Percentiles rank a stretch among this genome's conserved stretches.
phyloP scores from a whole-genome alignment of 1,284 basidiomycete genomes.

The Cutaneotrichosporon sp. region DNA sequence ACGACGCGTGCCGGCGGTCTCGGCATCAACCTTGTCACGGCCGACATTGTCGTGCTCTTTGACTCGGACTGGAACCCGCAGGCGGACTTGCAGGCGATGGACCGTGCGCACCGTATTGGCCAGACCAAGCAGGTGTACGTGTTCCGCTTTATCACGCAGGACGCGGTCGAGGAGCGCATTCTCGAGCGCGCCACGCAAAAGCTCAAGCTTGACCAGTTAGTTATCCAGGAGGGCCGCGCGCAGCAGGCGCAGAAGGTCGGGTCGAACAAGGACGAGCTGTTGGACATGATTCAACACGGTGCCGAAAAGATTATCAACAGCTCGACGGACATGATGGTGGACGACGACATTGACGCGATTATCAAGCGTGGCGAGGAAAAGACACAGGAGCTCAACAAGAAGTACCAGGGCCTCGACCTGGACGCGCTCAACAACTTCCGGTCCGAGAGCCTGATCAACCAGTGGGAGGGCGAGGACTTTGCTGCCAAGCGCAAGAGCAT shows the following conservation, averaged over 20 bases:
- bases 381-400: conserved; percentile 80
- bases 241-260: conserved; percentile 58
- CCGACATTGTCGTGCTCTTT: conserved; percentile 95
- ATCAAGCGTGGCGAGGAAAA: conserved; percentile 87
- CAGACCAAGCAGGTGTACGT: conserved; percentile 99
- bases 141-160: conserved; percentile 93
- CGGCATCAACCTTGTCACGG: conserved; percentile 93
- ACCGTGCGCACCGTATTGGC: conserved; percentile 95
- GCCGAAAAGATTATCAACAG: conserved; percentile 94
- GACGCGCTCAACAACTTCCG: conserved; percentile 98
- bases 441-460: conserved; percentile 74
- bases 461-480: conserved; percentile 98
- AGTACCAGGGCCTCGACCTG: conserved; percentile 87
- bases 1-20: conserved; percentile 98
- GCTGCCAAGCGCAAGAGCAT: conserved; percentile 59
- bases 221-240: conserved; percentile 89
- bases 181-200: conserved; percentile 96
- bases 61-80: conserved; percentile 99
- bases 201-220: conserved; percentile 88
- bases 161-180: conserved; percentile 95
- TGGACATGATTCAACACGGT: conserved; percentile 98
- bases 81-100: conserved; percentile 98
- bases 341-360: conserved; percentile 92
- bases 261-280: conserved; percentile 83
- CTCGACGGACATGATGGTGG: conserved; percentile 61